Percentiles rank a stretch among this genome's conserved stretches.
phyloP scores from a whole-genome alignment of 768 basidiomycete genomes.

The Rhodotorula diobovata region DNA sequence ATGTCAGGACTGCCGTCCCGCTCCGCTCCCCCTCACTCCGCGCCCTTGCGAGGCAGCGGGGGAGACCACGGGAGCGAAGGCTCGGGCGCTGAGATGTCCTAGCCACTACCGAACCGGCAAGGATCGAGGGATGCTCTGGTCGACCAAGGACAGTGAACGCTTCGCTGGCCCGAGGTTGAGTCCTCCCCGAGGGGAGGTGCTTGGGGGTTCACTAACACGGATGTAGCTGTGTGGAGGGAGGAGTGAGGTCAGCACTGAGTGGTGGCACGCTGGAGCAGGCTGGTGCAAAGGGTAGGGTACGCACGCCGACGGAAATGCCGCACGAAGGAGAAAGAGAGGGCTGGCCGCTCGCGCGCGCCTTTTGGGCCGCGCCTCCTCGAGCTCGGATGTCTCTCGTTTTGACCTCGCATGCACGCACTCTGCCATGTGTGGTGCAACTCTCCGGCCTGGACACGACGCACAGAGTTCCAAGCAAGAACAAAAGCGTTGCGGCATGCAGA shows the following conservation, averaged over 20 bases:
- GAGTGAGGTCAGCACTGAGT: neutral
- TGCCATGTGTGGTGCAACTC: neutral
- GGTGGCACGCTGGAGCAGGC: too few relatives aligned
- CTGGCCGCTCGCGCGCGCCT: neutral
- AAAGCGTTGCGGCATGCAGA: neutral
- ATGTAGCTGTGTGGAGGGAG: slow-evolving; percentile 3
- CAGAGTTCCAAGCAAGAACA: too few relatives aligned
- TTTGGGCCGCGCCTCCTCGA: neutral
- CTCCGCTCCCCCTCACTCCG: slow-evolving; percentile 25
- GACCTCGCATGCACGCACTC: neutral
- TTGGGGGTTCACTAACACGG: slow-evolving; percentile 36
- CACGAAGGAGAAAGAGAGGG: slow-evolving; percentile 9
- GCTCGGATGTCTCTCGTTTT: neutral
- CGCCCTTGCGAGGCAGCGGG: slow-evolving; percentile 26
- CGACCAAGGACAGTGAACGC: slow-evolving; percentile 32
- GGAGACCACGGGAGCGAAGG: slow-evolving; percentile 10
- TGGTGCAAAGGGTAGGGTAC: neutral
- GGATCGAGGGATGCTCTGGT: slow-evolving; percentile 29
- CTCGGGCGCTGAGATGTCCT: slow-evolving; percentile 28
- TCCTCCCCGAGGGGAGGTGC: neutral
- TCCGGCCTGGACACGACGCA: neutral
- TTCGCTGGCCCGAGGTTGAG: slow-evolving; percentile 17
- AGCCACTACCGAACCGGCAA: slow-evolving; percentile 28
- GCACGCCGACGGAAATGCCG: slow-evolving; percentile 7
- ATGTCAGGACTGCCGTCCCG: slow-evolving; percentile 31